A percentile compares a stretch with the other conserved stretches of the same genome.
These are phyloP conservation scores for Metschnikowia baotianmanensis DNA, from an alignment of 805 yeast genomes.

Conservation along the genomic window DNA sequence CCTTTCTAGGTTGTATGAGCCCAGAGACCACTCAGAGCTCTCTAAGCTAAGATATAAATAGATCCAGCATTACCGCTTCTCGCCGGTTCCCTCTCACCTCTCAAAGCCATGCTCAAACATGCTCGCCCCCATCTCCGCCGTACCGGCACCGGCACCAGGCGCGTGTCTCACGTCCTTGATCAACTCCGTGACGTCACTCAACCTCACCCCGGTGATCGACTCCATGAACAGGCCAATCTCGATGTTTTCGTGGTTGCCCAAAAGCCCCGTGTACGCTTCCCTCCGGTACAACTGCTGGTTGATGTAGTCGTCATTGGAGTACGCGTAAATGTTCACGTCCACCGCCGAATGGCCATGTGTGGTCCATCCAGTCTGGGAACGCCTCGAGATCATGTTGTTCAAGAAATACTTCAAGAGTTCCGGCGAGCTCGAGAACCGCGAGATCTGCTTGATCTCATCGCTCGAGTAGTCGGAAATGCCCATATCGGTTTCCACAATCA, in stretches of 20 bases:
- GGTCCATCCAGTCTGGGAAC: conserved; percentile 91
- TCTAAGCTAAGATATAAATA: too few relatives aligned
- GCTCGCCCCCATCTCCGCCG: not conserved
- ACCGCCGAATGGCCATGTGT: conserved; percentile 96
- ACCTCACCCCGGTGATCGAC: conserved; percentile 45
- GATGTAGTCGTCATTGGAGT: conserved; percentile 54
- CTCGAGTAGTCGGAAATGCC: conserved; percentile 58
- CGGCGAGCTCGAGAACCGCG: conserved; percentile 24
- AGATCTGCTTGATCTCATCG: conserved; percentile 45
- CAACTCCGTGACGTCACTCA: conserved; percentile 45
- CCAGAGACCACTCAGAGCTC: too few relatives aligned
- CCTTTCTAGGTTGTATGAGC: too few relatives aligned
- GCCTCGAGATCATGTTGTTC: conserved; percentile 65
- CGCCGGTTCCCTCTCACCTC: too few relatives aligned
- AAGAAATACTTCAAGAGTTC: conserved; percentile 47
- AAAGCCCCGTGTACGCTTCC: conserved; percentile 45
- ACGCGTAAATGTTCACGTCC: conserved; percentile 86
- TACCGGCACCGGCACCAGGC: conserved; percentile 22
- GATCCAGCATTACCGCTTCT: too few relatives aligned
- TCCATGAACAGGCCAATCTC: conserved; percentile 79
- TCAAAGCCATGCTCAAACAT: conserved; percentile 4
- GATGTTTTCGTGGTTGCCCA: conserved; percentile 82
- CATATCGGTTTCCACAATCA: conserved; percentile 57
- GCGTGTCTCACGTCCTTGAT: conserved; percentile 37
- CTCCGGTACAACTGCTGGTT: conserved; percentile 31